Evolutionary conservation across 768 basidiomycete genomes (phyloP), one percentile per base, ranked within the genome.

Genomic region (Lenzites betulinus): DNA sequence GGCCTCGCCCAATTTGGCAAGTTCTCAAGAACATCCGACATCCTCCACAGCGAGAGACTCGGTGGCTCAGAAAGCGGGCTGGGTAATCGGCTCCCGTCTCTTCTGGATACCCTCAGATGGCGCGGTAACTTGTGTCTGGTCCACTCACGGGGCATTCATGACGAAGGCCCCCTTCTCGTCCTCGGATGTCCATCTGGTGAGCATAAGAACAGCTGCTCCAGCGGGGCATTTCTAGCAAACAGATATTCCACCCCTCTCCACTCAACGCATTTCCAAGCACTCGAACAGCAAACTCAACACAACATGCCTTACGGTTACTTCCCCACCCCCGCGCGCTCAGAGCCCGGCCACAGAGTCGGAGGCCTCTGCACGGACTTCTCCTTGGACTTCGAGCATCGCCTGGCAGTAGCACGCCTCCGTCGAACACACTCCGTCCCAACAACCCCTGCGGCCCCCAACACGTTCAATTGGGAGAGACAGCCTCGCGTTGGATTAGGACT

Each of bases 241-340:
- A 38, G 36, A 39, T 28, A 6, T 20, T 20, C 36, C 18, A 18
- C 25, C 39, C 12, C n/a, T n/a, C 22, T 23, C 33, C 28, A 49
- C 18, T 35, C n/a, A 36, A 16, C 33, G 42, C 56, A 26, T 18
- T 36, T 12, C 15, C 35, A 26, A 33, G 18, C 39, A 30, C 12
- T 22, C 44, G 35, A 23, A 30, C 33, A 33, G 41, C 35, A 11
- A 18, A 13, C 43, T 25, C 15, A 18, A 18, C 49, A 38, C n/a
- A 41, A 3, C 9, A 58, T 58, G 56, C 7, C 25, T 23, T 50
- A 58, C 56, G 48, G 49, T 28, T 58, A 58, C 39, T 42, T 35
- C 20, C 26, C 56, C 48, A 30, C 48, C n/a, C 56, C 56, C 26
- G 48, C 56, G 23, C 56, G 56, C 39, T 51, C 56, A 22, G 56